Evolutionary conservation across 2,329 filamentous ascomycete genomes (phyloP).

Genomic region (Neospermospora avenae): DNA sequence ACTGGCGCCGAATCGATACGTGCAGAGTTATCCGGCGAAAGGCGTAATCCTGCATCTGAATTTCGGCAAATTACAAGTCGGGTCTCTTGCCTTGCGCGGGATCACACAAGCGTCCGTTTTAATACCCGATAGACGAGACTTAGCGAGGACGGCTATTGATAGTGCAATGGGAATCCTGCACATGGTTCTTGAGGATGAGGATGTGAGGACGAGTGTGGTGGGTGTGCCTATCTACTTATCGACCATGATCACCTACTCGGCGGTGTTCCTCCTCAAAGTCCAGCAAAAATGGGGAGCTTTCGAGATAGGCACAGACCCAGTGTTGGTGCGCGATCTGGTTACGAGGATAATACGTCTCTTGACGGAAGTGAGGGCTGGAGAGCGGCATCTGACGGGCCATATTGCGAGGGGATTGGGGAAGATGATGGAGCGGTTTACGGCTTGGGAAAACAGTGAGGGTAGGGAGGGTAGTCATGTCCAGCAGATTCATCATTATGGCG

Average conservation of each 20-base stretch:
- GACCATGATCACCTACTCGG: constrained; percentile 39
- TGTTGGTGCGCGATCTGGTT: constrained; percentile 35
- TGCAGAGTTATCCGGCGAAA: constrained; percentile 27
- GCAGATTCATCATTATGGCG: neutral
- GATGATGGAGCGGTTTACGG: constrained; percentile 32
- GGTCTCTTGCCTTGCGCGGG: constrained; percentile 32
- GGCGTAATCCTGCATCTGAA: constrained; percentile 32
- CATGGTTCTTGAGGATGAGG: constrained; percentile 36
- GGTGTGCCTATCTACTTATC: constrained; percentile 39
- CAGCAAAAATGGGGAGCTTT: constrained; percentile 36
- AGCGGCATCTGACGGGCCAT: constrained; percentile 38
- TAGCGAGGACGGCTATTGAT: constrained; percentile 22
- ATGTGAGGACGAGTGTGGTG: constrained; percentile 34
- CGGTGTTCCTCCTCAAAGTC: constrained; percentile 39
- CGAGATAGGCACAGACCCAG: constrained; percentile 36
- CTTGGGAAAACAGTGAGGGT: neutral
- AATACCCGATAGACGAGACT: constrained; percentile 20
- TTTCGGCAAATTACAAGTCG: constrained; percentile 40
- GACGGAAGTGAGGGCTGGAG: constrained; percentile 33
- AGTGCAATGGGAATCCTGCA: constrained; percentile 32
- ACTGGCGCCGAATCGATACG: constrained; percentile 21
- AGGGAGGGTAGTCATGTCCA: neutral
- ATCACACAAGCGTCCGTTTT: constrained; percentile 11
- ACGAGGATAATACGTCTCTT: constrained; percentile 35
- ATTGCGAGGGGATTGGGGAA: constrained; percentile 38